Evolutionary conservation across 225 moss, liverwort and hornwort genomes (phyloP), one percentile per base, ranked within the genome.

Genomic region (Pleurozium schreberi): DNA sequence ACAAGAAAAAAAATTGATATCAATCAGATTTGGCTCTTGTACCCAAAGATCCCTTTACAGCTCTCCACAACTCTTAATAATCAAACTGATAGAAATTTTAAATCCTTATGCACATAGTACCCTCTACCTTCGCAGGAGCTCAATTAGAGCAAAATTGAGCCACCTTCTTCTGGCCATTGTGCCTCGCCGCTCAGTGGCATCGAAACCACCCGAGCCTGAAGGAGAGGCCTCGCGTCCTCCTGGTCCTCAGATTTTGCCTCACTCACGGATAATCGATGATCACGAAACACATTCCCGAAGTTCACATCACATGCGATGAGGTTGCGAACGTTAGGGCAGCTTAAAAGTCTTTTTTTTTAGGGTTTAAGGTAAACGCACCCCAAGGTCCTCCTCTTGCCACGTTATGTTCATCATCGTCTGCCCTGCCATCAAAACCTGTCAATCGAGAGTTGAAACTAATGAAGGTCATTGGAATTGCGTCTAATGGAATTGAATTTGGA

Each of bases 121-220:
- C 34, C 34, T 82, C 34, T 45, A 62, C 33, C 82, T 43, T 52
- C 88, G 63, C 82, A 92, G 87, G 68, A 69, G 86, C 70, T 91
- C 93, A 86, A 91, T 67, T 61, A 76, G 26, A 82, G 91, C 85
- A 87, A 86, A 63, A 14, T n/a, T n/a, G n/a, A n/a, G n/a, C 58
- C 86, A 61, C 83, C 50, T 86, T 85, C 42, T 86, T 82, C 91
- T 31, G 75, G 62, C 69, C 69, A 67, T 65, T 82, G 77, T 66
- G 90, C 75, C 89, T 60, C 14, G 43, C 43, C 15, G 33, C 21
- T 81, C 60, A 11, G 14, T 81, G 62, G 62, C 82, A 49, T 63
- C 47, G 36, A 82, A 33, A 82, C 36, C 82, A 82, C 23, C 23
- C 22, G 33, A 62, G 16, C 47, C 63, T 63, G 22, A 63, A 62